Percentiles rank a stretch among this genome's conserved stretches.
These are phyloP conservation scores for Tolypocladium ovalisporum DNA, from an alignment of 2,329 filamentous ascomycete species.

Conservation along the genomic window DNA sequence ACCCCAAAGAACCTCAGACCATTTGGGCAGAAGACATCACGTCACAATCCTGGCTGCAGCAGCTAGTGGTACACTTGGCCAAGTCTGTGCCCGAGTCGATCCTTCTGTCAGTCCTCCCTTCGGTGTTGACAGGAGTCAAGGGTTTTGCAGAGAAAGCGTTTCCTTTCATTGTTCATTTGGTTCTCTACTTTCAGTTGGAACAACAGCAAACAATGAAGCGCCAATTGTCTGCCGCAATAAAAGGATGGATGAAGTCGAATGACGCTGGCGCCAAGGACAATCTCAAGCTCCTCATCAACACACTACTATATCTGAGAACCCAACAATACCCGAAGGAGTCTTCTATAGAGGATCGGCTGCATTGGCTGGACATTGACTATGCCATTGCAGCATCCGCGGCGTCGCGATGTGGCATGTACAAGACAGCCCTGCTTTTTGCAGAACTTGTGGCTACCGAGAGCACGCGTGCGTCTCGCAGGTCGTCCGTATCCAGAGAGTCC, in stretches of 20 bases:
- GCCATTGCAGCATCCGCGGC: slow-evolving; percentile 60
- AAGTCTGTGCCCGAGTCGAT: slow-evolving; percentile 49
- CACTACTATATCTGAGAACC: slow-evolving; percentile 78
- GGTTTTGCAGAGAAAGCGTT: slow-evolving; percentile 65
- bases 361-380: slow-evolving; percentile 82
- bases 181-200: slow-evolving; percentile 59
- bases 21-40: slow-evolving; percentile 28
- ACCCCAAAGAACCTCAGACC: slow-evolving; percentile 8
- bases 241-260: slow-evolving; percentile 45
- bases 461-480: slow-evolving; percentile 50
- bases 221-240: slow-evolving; percentile 54
- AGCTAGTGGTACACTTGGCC: slow-evolving; percentile 51
- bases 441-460: slow-evolving; percentile 57
- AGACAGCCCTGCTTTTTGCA: slow-evolving; percentile 72
- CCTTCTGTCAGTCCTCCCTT: slow-evolving; percentile 57
- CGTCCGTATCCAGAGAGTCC: slow-evolving; percentile 43
- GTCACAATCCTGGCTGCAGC: slow-evolving; percentile 46
- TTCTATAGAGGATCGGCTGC: slow-evolving; percentile 66
- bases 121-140: slow-evolving; percentile 53
- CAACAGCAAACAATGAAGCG: slow-evolving; percentile 47
- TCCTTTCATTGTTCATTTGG: slow-evolving; percentile 76
- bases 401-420: slow-evolving; percentile 70
- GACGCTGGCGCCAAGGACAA: slow-evolving; percentile 42
- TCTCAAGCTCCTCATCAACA: slow-evolving; percentile 62
- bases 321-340: slow-evolving; percentile 64